Conservation (phyloP, 78 protist genomes). For the Emiliania huxleyi region DNA sequence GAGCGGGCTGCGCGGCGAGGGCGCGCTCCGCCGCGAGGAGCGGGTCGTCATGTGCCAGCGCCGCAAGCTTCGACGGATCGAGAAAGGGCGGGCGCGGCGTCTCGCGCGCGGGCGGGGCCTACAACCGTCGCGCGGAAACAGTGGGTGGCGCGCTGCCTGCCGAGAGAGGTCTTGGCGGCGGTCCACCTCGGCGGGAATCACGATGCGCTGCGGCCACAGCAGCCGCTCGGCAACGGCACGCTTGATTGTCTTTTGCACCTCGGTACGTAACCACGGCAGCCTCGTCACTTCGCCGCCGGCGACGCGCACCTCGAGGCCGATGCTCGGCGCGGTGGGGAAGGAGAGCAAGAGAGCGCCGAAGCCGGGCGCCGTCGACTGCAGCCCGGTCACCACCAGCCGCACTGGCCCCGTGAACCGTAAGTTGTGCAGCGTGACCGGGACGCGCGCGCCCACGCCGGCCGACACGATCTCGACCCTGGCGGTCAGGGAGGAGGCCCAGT, state of each 20-base stretch:
- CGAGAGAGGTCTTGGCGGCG: not conserved
- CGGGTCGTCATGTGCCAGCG: not conserved
- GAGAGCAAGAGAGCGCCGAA: not conserved
- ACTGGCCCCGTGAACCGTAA: not conserved
- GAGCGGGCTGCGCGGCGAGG: no score
- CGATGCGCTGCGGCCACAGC: not conserved
- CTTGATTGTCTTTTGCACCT: not conserved
- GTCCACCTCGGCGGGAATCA: not conserved
- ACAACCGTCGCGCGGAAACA: not conserved
- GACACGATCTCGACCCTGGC: not conserved
- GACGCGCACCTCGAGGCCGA: not conserved
- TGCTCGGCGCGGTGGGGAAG: no score
- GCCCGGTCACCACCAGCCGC: not conserved
- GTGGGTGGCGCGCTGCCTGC: not conserved
- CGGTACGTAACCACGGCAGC: not conserved
- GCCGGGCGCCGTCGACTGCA: not conserved
- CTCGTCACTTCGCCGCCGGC: slow-evolving; percentile 7
- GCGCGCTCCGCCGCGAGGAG: not conserved
- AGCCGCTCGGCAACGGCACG: not conserved
- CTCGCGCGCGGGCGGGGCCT: not conserved
- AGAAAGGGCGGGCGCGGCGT: not conserved
- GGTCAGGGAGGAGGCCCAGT: not conserved
- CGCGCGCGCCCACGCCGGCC: not conserved
- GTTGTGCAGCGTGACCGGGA: not conserved
- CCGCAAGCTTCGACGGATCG: not conserved